Evolutionary conservation across 2,329 filamentous ascomycete species (phyloP).

Genomic region (Apiospora saccharicola): DNA sequence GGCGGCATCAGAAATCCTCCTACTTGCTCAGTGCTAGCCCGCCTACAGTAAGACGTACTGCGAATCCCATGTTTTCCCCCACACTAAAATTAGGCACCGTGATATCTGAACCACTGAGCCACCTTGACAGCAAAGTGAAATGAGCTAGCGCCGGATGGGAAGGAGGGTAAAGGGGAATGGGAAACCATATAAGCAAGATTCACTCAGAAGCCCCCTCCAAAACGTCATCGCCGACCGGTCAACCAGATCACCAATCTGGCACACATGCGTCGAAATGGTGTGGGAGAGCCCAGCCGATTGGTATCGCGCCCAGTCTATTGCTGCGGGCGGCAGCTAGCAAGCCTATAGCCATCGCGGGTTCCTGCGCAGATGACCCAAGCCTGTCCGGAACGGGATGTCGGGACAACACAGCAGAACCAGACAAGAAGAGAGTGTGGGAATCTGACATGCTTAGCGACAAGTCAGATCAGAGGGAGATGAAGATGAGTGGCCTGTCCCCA

Average conservation of each 20-base stretch:
- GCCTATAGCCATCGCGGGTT: constrained; percentile 45
- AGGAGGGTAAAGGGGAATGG: neutral
- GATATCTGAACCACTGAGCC: constrained; percentile 8
- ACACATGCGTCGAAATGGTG: neutral
- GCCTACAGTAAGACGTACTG: neutral
- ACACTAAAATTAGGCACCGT: constrained; percentile 14
- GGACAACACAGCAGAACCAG: constrained; percentile 3
- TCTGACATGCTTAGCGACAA: constrained; percentile 1
- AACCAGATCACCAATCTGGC: neutral
- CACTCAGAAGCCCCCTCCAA: neutral
- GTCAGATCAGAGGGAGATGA: neutral
- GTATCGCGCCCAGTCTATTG: neutral
- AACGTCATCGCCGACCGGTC: constrained; percentile 15
- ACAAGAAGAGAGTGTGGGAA: constrained; percentile 13
- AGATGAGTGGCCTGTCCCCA: neutral
- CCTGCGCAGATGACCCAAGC: constrained; percentile 45
- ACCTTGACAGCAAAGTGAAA: neutral
- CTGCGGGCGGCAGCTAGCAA: constrained; percentile 22
- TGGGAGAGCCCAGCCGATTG: constrained; percentile 16
- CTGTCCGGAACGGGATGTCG: neutral
- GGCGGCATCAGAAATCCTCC: neutral
- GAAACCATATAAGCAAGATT: neutral
- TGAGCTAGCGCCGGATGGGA: neutral
- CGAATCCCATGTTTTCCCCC: neutral
- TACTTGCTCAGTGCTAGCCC: neutral